These are phyloP conservation scores for Debaryomycetaceae sp. DNA, from an alignment of 1,139 yeast species.

Conservation along the genomic window DNA sequence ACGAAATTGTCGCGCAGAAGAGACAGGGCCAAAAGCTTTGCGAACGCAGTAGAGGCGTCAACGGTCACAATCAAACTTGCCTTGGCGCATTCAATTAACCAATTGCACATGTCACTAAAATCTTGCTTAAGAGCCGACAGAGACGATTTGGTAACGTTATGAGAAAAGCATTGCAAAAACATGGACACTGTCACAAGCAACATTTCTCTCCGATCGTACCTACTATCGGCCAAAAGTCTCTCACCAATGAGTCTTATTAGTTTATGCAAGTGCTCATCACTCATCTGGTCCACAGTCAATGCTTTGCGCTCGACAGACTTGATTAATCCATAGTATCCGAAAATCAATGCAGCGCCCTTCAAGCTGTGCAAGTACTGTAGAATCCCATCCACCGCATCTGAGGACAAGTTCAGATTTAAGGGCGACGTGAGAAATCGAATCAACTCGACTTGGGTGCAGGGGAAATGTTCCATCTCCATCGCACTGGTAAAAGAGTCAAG, in stretches of 20 bases:
- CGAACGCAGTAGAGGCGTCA: conserved; percentile 10
- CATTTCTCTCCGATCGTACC: conserved; percentile 26
- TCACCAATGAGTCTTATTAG: conserved; percentile 22
- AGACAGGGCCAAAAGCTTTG: conserved; percentile 9
- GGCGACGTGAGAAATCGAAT: no score
- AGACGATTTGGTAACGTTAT: conserved; percentile 3
- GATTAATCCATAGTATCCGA: conserved; percentile 2
- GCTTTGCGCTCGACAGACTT: conserved; percentile 1
- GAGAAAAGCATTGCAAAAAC: conserved; percentile 10
- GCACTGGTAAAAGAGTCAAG: conserved; percentile 2
- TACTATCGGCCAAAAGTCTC: conserved; percentile 13
- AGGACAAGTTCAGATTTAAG: no score
- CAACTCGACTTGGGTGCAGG: neutral
- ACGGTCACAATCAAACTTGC: conserved; percentile 17
- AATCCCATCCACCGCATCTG: no score
- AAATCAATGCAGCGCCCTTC: conserved; percentile 2
- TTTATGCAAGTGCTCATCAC: conserved; percentile 1
- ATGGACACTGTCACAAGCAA: conserved; percentile 17
- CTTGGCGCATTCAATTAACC: conserved; percentile 21
- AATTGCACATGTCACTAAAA: conserved; percentile 22
- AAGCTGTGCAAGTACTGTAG: conserved; percentile 1
- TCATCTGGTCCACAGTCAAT: neutral
- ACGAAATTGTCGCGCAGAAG: conserved; percentile 5
- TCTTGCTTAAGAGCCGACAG: conserved; percentile 17
- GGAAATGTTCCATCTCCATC: conserved; percentile 1